phyloP scores from a whole-genome alignment of 345 rosid species.

The Acer yangbiense region DNA sequence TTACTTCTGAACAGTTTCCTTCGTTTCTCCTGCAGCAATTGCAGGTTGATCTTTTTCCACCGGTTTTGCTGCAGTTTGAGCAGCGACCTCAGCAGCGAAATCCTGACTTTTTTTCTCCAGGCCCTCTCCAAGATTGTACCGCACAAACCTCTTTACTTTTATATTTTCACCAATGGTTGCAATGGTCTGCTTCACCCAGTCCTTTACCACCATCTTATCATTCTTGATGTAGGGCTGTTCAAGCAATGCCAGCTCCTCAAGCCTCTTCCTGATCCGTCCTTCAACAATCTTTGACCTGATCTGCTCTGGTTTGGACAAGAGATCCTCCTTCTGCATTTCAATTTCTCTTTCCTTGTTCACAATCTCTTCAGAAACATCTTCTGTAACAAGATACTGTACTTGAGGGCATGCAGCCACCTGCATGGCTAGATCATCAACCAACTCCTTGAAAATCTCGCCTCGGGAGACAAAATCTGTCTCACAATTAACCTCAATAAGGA shows the following conservation, averaged over 20 bases:
- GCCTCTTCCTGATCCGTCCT: conserved; percentile 87
- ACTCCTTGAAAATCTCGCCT: conserved; percentile 90
- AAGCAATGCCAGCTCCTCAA: conserved; percentile 83
- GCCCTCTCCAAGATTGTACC: conserved; percentile 94
- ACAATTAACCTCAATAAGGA: conserved; percentile 89
- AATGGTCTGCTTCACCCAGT: conserved; percentile 85
- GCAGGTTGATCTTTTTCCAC: conserved; percentile 54
- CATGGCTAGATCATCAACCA: conserved; percentile 92
- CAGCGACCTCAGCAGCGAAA: conserved; percentile 96
- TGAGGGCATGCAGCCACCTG: conserved; percentile 98
- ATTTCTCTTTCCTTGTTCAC: conserved; percentile 85
- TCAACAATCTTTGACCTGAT: conserved; percentile 86
- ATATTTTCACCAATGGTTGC: conserved; percentile 95
- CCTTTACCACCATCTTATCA: conserved; percentile 86
- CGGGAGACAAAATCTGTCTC: conserved; percentile 98
- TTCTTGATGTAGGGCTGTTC: conserved; percentile 95
- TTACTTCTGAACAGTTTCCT: conserved; percentile 66
- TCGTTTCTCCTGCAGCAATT: conserved; percentile 50
- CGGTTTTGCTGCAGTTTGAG: conserved; percentile 77
- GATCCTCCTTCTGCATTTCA: conserved; percentile 98
- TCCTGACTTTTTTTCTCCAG: conserved; percentile 90
- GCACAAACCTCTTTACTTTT: conserved; percentile 79
- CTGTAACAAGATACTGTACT: conserved; percentile 75
- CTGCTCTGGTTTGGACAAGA: conserved; percentile 86
- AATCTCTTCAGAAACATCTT: conserved; percentile 80